These are phyloP conservation scores for Paramyrothecium sp. DNA, from an alignment of 2,329 filamentous ascomycete species.

Conservation along the genomic window DNA sequence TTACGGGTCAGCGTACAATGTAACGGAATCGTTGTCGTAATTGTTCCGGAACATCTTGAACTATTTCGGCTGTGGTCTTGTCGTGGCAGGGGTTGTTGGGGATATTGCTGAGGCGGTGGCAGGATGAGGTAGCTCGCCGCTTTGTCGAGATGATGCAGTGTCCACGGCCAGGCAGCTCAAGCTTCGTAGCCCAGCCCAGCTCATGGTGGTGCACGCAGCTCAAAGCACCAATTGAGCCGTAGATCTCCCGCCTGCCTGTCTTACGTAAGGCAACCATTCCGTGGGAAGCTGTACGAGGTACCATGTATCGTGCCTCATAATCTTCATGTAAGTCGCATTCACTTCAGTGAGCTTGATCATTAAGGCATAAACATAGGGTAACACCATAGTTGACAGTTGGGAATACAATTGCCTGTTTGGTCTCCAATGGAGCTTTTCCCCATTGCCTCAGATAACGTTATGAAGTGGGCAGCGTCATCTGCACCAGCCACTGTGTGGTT, in stretches of 20 bases:
- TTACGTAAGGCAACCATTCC: conserved; percentile 1
- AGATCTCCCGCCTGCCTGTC: conserved; percentile 21
- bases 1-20: conserved; percentile 69
- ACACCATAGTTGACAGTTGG: conserved; percentile 2
- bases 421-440: not conserved
- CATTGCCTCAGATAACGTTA: not conserved
- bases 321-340: too few relatives aligned
- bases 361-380: too few relatives aligned
- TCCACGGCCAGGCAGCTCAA: conserved; percentile 30
- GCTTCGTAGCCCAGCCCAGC: conserved; percentile 30
- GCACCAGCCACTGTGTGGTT: not conserved
- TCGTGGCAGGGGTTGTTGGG: conserved; percentile 15
- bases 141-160: conserved; percentile 14
- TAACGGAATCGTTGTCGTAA: conserved; percentile 99
- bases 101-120: conserved; percentile 13
- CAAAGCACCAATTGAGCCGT: conserved; percentile 11
- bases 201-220: conserved; percentile 5
- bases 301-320: too few relatives aligned
- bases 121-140: conserved; percentile 13
- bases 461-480: not conserved
- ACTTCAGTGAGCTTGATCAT: too few relatives aligned
- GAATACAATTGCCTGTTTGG: conserved; percentile 13
- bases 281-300: too few relatives aligned
- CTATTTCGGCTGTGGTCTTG: conserved; percentile 9
- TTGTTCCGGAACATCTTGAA: conserved; percentile 94